These are phyloP conservation scores for Phytophthora pistaciae DNA, from an alignment of 352 stramenopile genomes.

Conservation along the genomic window DNA sequence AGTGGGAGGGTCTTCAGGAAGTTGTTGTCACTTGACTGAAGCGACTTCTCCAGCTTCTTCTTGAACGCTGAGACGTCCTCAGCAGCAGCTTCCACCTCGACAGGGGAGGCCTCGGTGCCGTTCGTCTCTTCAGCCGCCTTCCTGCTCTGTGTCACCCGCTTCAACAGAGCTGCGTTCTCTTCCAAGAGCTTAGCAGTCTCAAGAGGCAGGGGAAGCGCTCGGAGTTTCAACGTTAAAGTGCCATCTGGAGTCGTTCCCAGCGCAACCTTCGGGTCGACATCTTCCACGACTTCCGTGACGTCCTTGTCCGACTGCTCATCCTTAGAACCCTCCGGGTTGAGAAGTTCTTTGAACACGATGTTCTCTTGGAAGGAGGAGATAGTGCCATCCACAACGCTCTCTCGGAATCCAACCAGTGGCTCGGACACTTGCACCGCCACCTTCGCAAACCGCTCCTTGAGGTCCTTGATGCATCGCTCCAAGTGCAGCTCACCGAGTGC, in stretches of 20 bases:
- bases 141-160: slow-evolving; percentile 45
- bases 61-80: slow-evolving; percentile 41
- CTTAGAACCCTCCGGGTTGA: slow-evolving; percentile 37
- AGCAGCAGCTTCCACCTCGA: slow-evolving; percentile 17
- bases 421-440: slow-evolving; percentile 86
- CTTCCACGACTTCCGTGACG: background rate
- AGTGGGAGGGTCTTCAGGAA: slow-evolving; percentile 70
- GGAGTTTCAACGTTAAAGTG: slow-evolving; percentile 78
- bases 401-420: slow-evolving; percentile 91
- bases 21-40: slow-evolving; percentile 52
- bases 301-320: slow-evolving; percentile 21
- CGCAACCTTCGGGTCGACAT: slow-evolving; percentile 44
- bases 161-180: slow-evolving; percentile 62
- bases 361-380: slow-evolving; percentile 74
- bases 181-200: slow-evolving; percentile 79
- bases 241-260: slow-evolving; percentile 74
- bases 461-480: slow-evolving; percentile 92
- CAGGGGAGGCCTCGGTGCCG: slow-evolving; percentile 4
- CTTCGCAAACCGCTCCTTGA: slow-evolving; percentile 90
- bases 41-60: slow-evolving; percentile 50
- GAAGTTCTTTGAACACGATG: slow-evolving; percentile 76
- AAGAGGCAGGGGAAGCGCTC: slow-evolving; percentile 77
- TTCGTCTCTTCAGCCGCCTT: slow-evolving; percentile 32
- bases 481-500: slow-evolving; percentile 93
- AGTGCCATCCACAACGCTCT: slow-evolving; percentile 77